Evolutionary conservation across 73 alveolate species (phyloP), one percentile per base, ranked within the genome.

Genomic region (Diophrys appendiculata): DNA sequence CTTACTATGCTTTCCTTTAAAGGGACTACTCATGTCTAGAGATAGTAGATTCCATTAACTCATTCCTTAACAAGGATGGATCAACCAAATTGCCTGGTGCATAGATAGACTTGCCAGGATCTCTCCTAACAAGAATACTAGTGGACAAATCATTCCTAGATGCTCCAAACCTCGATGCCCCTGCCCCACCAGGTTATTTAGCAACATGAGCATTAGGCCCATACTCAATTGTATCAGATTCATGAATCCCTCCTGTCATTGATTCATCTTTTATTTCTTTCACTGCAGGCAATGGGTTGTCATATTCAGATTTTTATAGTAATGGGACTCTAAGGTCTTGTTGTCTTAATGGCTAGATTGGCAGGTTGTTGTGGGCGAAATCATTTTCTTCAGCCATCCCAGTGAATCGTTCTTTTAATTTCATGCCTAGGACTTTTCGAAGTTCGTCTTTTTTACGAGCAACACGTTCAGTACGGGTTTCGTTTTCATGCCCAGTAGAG

Each of bases 1-100:
- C 77, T 29, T 64, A 79, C 2, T 26, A 26, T 27, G 74, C 74
- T 64, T 55, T 73, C 86, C 75, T 65, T 34, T 33, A 33, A 54
- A 69, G 55, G 34, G 69, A 29, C 85, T 73, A 73, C 73, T 74
- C 52, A 29, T 67, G 60, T 11, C 5, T 43, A 11, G 60, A 43
- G n/a, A n/a, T n/a, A n/a, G n/a, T 60, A 13, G 2, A 31, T 3
- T 60, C 71, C 13, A 2, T 2, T 23, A 60, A 27, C 28, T 26
- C 52, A 3, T 67, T 67, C 29, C 5, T 23, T 23, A 3, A 25
- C 26, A 24, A 67, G 3, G 54, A 3, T 28, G 23, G 75, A 67
- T 11, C 27, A 24, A 14, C 26, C 54, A 3, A 2, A 2, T 67
- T 28, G 24, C 53, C 31, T 67, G 3, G 22, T 26, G 25, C 53